These are phyloP conservation scores for Suillus spraguei DNA, from an alignment of 768 basidiomycete genomes.

Conservation along the genomic window DNA sequence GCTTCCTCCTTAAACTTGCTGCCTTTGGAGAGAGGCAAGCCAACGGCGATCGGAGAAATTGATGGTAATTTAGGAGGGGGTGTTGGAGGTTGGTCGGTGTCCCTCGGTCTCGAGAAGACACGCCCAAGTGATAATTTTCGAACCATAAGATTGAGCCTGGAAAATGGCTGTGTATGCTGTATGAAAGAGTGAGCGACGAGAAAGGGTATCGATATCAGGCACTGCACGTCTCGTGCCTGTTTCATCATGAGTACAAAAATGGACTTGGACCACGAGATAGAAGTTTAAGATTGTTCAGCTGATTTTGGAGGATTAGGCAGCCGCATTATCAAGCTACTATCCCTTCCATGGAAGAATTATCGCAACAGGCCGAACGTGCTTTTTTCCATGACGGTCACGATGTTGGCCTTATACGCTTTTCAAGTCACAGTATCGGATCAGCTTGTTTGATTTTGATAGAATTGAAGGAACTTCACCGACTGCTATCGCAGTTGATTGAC, in stretches of 20 bases:
- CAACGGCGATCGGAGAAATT: conserved; percentile 17
- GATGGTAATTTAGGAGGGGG: conserved; percentile 19
- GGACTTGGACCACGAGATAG: background rate
- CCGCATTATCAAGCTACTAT: background rate
- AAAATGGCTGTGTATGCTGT: background rate
- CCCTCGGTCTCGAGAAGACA: conserved; percentile 6
- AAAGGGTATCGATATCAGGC: background rate
- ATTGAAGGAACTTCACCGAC: background rate
- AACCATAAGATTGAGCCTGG: conserved; percentile 20
- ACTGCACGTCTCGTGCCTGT: background rate
- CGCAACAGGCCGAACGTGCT: background rate
- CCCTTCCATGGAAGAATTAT: background rate
- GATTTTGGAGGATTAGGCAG: background rate
- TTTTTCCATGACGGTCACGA: background rate
- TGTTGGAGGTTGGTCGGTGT: conserved; percentile 14
- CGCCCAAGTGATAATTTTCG: background rate
- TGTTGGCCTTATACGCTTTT: background rate
- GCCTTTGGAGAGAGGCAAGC: conserved; percentile 24
- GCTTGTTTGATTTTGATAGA: background rate
- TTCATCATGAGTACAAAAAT: conserved; percentile 1
- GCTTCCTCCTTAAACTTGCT: conserved; percentile 32
- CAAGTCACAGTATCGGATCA: background rate
- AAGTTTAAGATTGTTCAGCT: background rate
- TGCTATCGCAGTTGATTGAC: background rate
- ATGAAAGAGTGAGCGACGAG: background rate